Base-by-base conservation (phyloP, 345 rosid genomes). In the Chamaenerion angustifolium region DNA sequence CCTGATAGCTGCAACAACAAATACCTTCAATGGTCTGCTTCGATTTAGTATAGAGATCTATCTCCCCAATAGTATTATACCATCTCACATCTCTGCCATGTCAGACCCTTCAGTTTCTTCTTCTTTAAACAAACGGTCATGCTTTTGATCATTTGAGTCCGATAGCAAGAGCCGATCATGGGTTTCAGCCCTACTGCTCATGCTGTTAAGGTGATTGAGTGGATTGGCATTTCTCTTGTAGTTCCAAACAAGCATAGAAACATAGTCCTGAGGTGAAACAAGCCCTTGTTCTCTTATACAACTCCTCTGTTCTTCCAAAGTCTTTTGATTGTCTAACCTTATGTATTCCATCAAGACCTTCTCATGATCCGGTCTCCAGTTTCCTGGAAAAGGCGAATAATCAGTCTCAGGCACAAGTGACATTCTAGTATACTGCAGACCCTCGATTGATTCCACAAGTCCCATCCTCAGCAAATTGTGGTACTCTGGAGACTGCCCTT, bases 211-310 rank as follows among this genome's bases (percentile, higher is more conserved):
- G 63, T 76, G 89, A 64, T 80, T 89, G 70, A 78, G 74, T 5
- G 54, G 72, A 52, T 82, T 72, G 14, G 82, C 75, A 47, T 92
- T 92, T 70, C 93, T 71, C 60, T 87, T 92, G 64, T 87, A 92
- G 78, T 84, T 87, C 98, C 98, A 92, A 43, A 92, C 96, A 54
- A 92, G 82, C 96, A 92, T 86, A 6, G 95, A 82, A 35, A 78
- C 61, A 60, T 80, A 87, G 58, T 92, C 95, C 62, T 87, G 96
- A 42, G 98, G 79, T 5, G 98, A 92, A 60, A 92, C 73, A 25
- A 92, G 85, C 14, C 98, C 96, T 19, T 76, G 83, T 58, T 77
- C 95, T 53, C 65, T 65, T 16, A 92, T 80, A 66, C 70, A 69
- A 25, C 54, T 56, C 63, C 67, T 71, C 61, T 82, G 95, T 73